Evolutionary conservation across 768 basidiomycete species (phyloP), one percentile per base, ranked within the genome.

Genomic region (Podaxis mareebaensis): DNA sequence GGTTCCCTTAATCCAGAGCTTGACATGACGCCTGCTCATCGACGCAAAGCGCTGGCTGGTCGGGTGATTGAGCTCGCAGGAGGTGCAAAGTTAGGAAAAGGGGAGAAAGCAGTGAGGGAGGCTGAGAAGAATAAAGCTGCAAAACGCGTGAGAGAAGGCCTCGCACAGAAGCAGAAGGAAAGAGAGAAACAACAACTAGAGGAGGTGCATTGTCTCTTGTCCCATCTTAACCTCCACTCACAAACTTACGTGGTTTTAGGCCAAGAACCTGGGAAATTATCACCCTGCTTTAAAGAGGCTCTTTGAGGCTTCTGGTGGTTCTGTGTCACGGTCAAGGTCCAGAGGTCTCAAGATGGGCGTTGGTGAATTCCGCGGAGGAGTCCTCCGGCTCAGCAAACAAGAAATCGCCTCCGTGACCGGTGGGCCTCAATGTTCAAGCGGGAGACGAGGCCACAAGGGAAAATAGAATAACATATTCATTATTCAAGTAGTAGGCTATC

Each of bases 241-340:
- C 61, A 39, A 22, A 30, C 4, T 17, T 58, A 46, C 54, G 55
- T 52, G 58, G 44, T 63, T 33, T 33, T 44, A 95, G 93, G 91
- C 92, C 4, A 95, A 93, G 75, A 83, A 90, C 66, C 65, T 91
- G 65, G 93, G 93, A 17, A 94, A 93, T 72, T 95, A 93, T 71
- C 92, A 95, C 67, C 92, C 90, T 42, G 78, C 81, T 3, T 76
- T 94, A 60, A 95, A 93, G 73, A 85, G 82, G 63, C 66, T 89
- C 6, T 92, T 87, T 68, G 72, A 76, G 20, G 64, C 68, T 20
- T 69, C 73, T 20, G 69, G 74, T 20, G 65, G 61, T 7, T 56
- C 67, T 53, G 62, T 69, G n/a, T 75, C 69, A 49, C 78, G 76
- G 66, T 88, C 82, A 65, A 78, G 91, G 65, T 79, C 83, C 49